phyloP scores from a whole-genome alignment of 1,139 yeast species.

The Geotrichum reessii region DNA sequence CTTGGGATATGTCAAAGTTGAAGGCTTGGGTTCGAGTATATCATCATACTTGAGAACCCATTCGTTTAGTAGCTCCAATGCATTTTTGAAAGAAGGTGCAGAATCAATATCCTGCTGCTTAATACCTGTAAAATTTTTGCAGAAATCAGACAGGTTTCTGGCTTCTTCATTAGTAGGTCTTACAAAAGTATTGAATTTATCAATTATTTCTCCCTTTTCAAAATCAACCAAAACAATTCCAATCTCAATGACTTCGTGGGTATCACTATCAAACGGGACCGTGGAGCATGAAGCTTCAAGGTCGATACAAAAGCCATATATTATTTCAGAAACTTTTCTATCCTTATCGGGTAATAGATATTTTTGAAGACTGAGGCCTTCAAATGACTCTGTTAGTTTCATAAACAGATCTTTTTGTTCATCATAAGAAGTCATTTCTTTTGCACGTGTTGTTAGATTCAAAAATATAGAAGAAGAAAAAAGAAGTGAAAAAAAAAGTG shows the following conservation, averaged over 20 bases:
- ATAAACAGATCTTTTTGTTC: neutral
- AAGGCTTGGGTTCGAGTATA: slow-evolving; percentile 17
- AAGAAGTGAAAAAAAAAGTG: too few species aligned
- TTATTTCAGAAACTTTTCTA: slow-evolving; percentile 10
- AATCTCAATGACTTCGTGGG: slow-evolving; percentile 28
- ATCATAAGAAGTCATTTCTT: neutral
- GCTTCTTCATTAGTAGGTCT: slow-evolving; percentile 18
- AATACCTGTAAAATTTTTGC: slow-evolving; percentile 23
- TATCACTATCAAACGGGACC: slow-evolving; percentile 12
- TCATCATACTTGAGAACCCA: slow-evolving; percentile 21
- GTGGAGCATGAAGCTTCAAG: slow-evolving; percentile 27
- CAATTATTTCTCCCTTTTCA: slow-evolving; percentile 15
- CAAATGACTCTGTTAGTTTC: neutral
- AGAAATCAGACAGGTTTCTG: slow-evolving; percentile 17
- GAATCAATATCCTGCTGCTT: slow-evolving; percentile 19
- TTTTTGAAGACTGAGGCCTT: neutral
- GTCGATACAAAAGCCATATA: slow-evolving; percentile 26
- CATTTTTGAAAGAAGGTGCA: slow-evolving; percentile 24
- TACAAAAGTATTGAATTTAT: slow-evolving; percentile 18
- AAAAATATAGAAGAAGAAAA: neutral
- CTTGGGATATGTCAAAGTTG: slow-evolving; percentile 1
- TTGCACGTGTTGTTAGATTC: neutral
- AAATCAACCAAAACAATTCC: slow-evolving; percentile 24
- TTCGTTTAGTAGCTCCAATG: slow-evolving; percentile 17
- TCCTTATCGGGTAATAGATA: slow-evolving; percentile 8